Conservation (phyloP, 192 early-diverging fungal species). For the Linnemannia zychae region DNA sequence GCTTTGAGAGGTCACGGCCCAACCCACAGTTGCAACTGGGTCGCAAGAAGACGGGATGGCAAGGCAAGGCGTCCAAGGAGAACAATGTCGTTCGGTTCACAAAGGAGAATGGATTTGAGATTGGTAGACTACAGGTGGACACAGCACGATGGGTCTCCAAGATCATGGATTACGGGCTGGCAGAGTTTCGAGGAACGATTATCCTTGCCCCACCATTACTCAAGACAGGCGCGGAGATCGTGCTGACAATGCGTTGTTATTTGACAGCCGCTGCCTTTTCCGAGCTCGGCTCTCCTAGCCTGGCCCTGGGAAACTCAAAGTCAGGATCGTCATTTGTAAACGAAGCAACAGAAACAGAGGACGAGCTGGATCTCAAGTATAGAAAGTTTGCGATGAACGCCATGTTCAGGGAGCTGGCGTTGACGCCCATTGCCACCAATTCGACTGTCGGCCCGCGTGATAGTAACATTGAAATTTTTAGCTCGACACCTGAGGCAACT, state of each 20-base stretch:
- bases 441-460: constrained; percentile 26
- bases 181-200: constrained; percentile 61
- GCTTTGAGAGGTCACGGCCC: constrained; percentile 49
- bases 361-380: constrained; percentile 46
- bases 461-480: constrained; percentile 27
- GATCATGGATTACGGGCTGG: constrained; percentile 62
- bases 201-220: constrained; percentile 43
- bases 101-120: constrained; percentile 50
- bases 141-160: constrained; percentile 60
- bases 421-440: constrained; percentile 50
- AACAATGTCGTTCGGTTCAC: constrained; percentile 68
- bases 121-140: constrained; percentile 60
- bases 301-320: constrained; percentile 1
- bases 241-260: constrained; percentile 58
- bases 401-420: constrained; percentile 32
- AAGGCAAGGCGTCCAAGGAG: constrained; percentile 22
- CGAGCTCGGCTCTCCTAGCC: constrained; percentile 5
- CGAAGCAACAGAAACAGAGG: constrained; percentile 37
- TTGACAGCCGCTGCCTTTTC: constrained; percentile 42
- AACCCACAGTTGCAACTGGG: constrained; percentile 23
- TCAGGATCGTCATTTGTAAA: constrained; percentile 19
- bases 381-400: constrained; percentile 43
- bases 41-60: constrained; percentile 47
- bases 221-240: constrained; percentile 61
- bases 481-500: constrained; percentile 24